Conservation (phyloP, 345 rosid species). For the Lumnitzera littorea region DNA sequence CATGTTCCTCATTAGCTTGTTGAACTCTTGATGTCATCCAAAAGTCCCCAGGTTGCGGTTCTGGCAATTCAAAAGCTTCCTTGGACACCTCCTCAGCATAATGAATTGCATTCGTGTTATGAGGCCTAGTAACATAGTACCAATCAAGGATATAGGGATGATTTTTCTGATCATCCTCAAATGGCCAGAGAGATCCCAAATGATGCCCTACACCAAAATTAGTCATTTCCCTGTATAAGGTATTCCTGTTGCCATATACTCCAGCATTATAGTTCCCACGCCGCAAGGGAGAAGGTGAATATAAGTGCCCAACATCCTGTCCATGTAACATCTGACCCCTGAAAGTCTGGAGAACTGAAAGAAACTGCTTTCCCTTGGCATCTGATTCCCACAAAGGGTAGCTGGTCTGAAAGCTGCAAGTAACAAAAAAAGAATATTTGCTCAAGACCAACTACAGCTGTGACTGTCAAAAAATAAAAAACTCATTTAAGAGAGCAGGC, state of each 20-base stretch:
- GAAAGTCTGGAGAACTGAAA: slow-evolving; percentile 65
- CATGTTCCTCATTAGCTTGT: slow-evolving; percentile 22
- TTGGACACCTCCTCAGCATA: slow-evolving; percentile 14
- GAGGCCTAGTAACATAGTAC: slow-evolving; percentile 58
- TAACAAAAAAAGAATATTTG: slow-evolving; percentile 1
- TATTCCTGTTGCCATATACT: slow-evolving; percentile 29
- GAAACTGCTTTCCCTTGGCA: slow-evolving; percentile 70
- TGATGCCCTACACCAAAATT: slow-evolving; percentile 28
- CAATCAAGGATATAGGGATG: slow-evolving; percentile 89
- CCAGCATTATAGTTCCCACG: slow-evolving; percentile 37
- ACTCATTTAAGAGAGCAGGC: too few species aligned
- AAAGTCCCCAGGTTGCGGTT: slow-evolving; percentile 32
- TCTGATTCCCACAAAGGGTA: slow-evolving; percentile 90
- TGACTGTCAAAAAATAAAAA: too few species aligned
- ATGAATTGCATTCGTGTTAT: slow-evolving; percentile 23
- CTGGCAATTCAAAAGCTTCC: slow-evolving; percentile 13
- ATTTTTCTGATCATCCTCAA: slow-evolving; percentile 60
- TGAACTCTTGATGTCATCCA: slow-evolving; percentile 38
- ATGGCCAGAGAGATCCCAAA: slow-evolving; percentile 54
- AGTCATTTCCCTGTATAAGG: slow-evolving; percentile 45
- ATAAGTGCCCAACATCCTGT: slow-evolving; percentile 29
- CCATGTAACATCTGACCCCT: slow-evolving; percentile 65
- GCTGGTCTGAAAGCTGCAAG: slow-evolving; percentile 79
- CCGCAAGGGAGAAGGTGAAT: slow-evolving; percentile 40
- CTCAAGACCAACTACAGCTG: background rate